Evolutionary conservation across 2,329 filamentous ascomycete genomes (phyloP).

Genomic region (Alternaria ventricosa): DNA sequence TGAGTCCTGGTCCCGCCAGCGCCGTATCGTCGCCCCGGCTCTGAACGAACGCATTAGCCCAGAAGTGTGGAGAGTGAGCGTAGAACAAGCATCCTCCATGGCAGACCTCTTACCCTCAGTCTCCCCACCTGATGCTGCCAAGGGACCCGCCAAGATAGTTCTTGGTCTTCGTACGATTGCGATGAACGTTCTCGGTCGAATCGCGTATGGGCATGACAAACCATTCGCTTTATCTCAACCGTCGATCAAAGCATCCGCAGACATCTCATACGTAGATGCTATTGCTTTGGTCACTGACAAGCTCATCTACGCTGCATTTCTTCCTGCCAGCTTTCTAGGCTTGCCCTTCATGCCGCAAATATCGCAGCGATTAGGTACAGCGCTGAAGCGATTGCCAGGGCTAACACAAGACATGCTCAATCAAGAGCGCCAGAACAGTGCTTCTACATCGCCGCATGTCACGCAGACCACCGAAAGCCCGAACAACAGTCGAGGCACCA

Average conservation of each 20-base stretch:
- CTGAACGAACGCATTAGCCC: conserved; percentile 19
- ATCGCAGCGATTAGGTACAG: not conserved
- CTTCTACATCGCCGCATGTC: not conserved
- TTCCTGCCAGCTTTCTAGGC: not conserved
- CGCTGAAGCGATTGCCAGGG: not conserved
- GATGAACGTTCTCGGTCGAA: conserved; percentile 4
- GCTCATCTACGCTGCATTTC: conserved; percentile 1
- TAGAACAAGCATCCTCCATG: conserved; percentile 8
- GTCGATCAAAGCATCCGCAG: not conserved
- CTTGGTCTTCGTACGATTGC: conserved; percentile 6
- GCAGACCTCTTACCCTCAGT: not conserved
- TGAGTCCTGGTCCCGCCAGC: conserved; percentile 17
- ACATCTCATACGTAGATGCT: not conserved
- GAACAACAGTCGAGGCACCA: not conserved
- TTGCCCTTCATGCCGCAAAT: conserved; percentile 7
- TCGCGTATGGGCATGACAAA: conserved; percentile 6
- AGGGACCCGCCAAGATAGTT: not conserved
- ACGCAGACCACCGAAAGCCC: not conserved
- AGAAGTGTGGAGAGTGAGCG: conserved; percentile 12
- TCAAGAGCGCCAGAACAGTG: not conserved
- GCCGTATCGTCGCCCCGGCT: conserved; percentile 15
- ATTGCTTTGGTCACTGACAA: not conserved
- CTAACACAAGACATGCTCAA: not conserved
- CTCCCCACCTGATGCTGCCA: not conserved
- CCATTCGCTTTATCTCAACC: not conserved